Percentiles rank a stretch among this genome's conserved stretches.
These are phyloP conservation scores for Pyrus communis DNA, from an alignment of 306 rosid genomes.

Conservation along the genomic window DNA sequence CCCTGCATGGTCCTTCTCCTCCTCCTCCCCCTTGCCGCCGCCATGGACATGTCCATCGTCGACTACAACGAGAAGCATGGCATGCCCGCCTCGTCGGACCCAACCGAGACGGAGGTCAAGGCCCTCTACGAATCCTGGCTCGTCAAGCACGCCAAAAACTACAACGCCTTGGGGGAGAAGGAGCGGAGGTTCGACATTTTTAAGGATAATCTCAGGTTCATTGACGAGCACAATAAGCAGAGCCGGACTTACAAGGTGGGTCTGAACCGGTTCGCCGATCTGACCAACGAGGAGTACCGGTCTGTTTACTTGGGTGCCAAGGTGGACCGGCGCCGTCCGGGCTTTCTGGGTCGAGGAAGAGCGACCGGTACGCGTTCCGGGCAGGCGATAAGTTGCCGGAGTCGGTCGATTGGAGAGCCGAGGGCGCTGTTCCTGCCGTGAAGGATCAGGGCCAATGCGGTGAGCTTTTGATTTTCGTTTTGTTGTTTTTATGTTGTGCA, in stretches of 20 bases:
- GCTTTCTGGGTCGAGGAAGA: conserved; percentile 18
- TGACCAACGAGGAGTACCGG: conserved; percentile 66
- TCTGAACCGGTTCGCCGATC: conserved; percentile 66
- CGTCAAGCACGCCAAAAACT: conserved; percentile 48
- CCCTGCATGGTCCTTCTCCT: not conserved
- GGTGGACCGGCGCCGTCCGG: not conserved
- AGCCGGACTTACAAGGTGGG: conserved; percentile 42
- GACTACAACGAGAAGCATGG: conserved; percentile 46
- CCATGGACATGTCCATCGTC: conserved; percentile 74
- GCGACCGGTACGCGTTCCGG: conserved; percentile 34
- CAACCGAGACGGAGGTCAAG: conserved; percentile 25
- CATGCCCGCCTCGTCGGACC: conserved; percentile 3
- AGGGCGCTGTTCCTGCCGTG: conserved; percentile 63
- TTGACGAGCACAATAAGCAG: conserved; percentile 43
- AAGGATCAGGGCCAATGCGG: conserved; percentile 98
- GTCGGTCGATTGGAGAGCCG: conserved; percentile 64
- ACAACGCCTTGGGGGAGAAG: conserved; percentile 68
- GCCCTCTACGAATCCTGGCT: conserved; percentile 62
- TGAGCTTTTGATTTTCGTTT: conserved; percentile 18
- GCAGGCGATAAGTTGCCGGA: conserved; percentile 54
- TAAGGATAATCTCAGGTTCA: conserved; percentile 57
- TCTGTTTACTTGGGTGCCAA: conserved; percentile 35
- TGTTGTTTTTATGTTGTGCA: not conserved
- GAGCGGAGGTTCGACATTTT: conserved; percentile 57
- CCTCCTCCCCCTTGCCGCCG: conserved; percentile 9